Conservation (phyloP, 176 grass and related monocot genomes). For the Phoenix roebelenii region DNA sequence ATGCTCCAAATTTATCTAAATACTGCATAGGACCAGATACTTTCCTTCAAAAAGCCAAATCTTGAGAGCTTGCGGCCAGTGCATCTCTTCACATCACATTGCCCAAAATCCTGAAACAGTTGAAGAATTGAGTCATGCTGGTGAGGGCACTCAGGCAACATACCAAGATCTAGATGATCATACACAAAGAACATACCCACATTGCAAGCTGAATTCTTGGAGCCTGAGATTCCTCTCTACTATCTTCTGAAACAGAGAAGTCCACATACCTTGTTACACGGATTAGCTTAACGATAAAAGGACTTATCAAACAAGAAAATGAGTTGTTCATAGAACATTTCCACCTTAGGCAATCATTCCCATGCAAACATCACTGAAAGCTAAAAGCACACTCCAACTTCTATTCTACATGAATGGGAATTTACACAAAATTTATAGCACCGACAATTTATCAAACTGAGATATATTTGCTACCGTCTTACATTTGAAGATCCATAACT, state of each 20-base stretch:
- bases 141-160: no score
- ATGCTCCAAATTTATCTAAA: no score
- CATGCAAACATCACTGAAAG: no score
- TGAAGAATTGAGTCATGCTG: constrained; percentile 1
- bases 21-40: not conserved
- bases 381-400: no score
- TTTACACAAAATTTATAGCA: no score
- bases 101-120: constrained; percentile 67
- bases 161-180: not conserved
- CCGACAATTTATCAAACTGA: no score
- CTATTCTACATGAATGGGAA: no score
- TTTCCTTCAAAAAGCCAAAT: constrained; percentile 76
- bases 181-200: constrained; percentile 58
- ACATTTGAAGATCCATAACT: no score
- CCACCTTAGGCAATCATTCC: no score
- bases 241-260: constrained; percentile 31
- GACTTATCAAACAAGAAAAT: no score
- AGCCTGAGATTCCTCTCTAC: constrained; percentile 33
- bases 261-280: constrained; percentile 6
- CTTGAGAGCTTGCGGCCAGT: constrained; percentile 94
- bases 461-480: no score
- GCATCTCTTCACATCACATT: constrained; percentile 86
- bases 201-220: constrained; percentile 86
- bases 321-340: no score
- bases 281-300: constrained; percentile 2